These are phyloP conservation scores for Mucor mucedo DNA, from an alignment of 371 early-diverging fungal species.

Conservation along the genomic window DNA sequence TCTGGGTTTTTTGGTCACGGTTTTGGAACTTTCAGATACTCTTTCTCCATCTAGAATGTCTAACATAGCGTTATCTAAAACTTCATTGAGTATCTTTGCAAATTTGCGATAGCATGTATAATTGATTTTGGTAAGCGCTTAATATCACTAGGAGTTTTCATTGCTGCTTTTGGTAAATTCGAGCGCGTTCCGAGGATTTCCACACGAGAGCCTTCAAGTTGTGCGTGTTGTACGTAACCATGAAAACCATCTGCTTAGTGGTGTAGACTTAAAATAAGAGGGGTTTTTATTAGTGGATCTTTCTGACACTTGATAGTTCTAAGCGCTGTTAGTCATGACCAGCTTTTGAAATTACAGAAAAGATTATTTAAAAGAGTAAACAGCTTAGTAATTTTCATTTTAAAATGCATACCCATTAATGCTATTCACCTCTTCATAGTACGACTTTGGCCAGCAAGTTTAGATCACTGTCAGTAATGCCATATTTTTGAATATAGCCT, in stretches of 20 bases:
- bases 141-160: too few relatives aligned
- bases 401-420: constrained; percentile 8
- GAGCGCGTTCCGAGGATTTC: constrained; percentile 4
- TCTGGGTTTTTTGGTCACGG: constrained; percentile 11
- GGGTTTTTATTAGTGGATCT: constrained; percentile 16
- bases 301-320: constrained; percentile 17
- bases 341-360: constrained; percentile 13
- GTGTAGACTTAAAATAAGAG: constrained; percentile 23
- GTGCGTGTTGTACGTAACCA: constrained; percentile 19
- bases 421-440: constrained; percentile 14
- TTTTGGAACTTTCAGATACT: constrained; percentile 12
- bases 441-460: constrained; percentile 15
- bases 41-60: constrained; percentile 22
- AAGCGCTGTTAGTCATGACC: constrained; percentile 12
- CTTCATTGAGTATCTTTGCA: constrained; percentile 23
- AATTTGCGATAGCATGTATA: constrained; percentile 23
- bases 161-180: too few relatives aligned
- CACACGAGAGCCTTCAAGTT: constrained; percentile 19
- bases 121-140: too few relatives aligned
- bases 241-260: constrained; percentile 21
- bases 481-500: background rate
- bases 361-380: constrained; percentile 12
- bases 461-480: background rate
- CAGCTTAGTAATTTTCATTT: constrained; percentile 14
- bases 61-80: constrained; percentile 19